Evolutionary conservation across 2,329 filamentous ascomycete species (phyloP), one percentile per base, ranked within the genome.

Genomic region (Sporothrix sp.): DNA sequence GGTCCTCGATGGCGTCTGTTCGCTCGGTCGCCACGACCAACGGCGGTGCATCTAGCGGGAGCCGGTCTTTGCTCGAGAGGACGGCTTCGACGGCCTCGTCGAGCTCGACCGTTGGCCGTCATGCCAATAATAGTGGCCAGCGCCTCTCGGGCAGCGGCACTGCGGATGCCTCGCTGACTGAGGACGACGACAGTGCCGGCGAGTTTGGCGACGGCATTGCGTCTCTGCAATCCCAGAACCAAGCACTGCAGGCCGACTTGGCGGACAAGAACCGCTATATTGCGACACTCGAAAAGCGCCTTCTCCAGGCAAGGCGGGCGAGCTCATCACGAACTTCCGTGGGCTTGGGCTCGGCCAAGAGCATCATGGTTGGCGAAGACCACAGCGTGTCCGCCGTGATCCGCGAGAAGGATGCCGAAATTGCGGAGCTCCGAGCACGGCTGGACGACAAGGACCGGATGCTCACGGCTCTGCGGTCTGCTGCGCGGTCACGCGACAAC

Each of bases 241-340:
- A 83, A 45, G 86, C 94, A n/a, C 70, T 98, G 43, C 93, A 95
- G 65, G 81, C 89, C n/a, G 93, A 98, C 65, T 76, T 98, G 42
- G 80, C 79, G n/a, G 93, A 98, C 68, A 96, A 95, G 71, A 97
- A 93, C 60, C 85, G 93, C 28, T 98, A 98, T 65, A 97, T 97
- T 59, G 78, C 85, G 25, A 97, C 93, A 0, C 70, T 98, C 11
- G 93, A 98, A 69, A 94, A 94, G 67, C 81, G 93, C 23, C 72
- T 98, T 1, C 73, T 97, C 30, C 93, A 98, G 62, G 93, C 93
- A 33, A 78, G 93, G 36, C 78, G 91, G 43, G 88, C 89, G 1
- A 96, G 90, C 66, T 89, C 95, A 50, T 91, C 88, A 7, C 82
- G 91, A 16, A 81, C 91, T 10, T 95, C 89, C 6, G 79, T 85